Evolutionary conservation across 2,329 filamentous ascomycete species (phyloP), one percentile per base, ranked within the genome.

Genomic region (Aspergillus tubingensis): DNA sequence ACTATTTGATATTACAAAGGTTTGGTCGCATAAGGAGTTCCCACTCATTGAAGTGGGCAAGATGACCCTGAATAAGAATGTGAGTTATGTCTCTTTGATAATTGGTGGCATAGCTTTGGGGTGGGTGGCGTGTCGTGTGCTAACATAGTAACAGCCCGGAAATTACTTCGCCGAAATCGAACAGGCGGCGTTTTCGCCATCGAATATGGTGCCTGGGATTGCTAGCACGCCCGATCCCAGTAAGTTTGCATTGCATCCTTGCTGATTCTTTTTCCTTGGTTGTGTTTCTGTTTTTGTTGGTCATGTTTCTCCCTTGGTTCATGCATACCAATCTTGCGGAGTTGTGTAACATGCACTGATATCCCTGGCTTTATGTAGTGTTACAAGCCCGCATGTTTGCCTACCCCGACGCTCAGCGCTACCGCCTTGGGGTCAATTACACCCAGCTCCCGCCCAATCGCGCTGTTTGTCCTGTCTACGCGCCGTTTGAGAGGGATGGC

Each of bases 1-100:
- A 58, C 77, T 85, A 48, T 85, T 87, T 65, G 85, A 88, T 65
- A 76, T 82, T 30, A 87, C 84, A 6, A 82, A 85, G 60, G 77
- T 81, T 30, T 85, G 83, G 83, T 80, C 83, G 0, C 77, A 83
- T 36, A 70, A 74, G 25, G 76, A 83, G 23, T 83, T 79, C 60
- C 83, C 83, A 0, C 67, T 85, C 49, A 71, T 75, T 2, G 73
- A 74, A 8, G 75, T 86, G 38, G 84, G 84, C 10, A 77, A 77
- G 48, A 71, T 87, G 64, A 81, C 78, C 0, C 70, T 87, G 15
- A 81, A 85, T 65, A 74, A 75, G 54, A 85, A 85, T 62, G 77
- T 78, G 62, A 61, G 66, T 44, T 23, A 13, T 44, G 10, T 36
- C 11, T 30, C 4, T 44, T n/a, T 21, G 41, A 19, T 44, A n/a